Conservation (phyloP, 2,329 filamentous ascomycete species). For the Beauveria sp. region DNA sequence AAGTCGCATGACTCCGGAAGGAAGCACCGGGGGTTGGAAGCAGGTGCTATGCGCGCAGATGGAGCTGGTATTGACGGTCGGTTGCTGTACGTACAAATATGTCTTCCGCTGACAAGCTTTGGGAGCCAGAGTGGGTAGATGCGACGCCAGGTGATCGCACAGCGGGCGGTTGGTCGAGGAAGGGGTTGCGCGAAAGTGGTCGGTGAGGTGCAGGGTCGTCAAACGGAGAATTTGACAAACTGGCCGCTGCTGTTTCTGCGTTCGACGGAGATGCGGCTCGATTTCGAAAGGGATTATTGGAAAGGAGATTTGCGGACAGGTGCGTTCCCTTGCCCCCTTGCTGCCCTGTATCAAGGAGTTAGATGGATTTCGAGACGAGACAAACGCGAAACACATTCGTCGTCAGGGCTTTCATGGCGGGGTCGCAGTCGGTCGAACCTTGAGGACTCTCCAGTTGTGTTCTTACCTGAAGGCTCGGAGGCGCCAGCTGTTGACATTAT, state of each 20-base stretch:
- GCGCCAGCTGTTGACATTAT: slow-evolving; percentile 2
- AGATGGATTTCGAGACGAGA: not conserved
- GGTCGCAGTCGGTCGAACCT: not conserved
- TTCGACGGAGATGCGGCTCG: slow-evolving; percentile 54
- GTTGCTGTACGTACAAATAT: slow-evolving; percentile 60
- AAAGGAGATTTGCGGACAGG: slow-evolving; percentile 51
- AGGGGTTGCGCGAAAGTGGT: slow-evolving; percentile 67
- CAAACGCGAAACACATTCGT: slow-evolving; percentile 2
- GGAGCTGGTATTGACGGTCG: slow-evolving; percentile 6
- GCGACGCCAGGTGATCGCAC: slow-evolving; percentile 40
- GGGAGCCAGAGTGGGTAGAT: slow-evolving; percentile 38
- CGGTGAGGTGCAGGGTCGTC: slow-evolving; percentile 48
- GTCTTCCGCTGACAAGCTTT: slow-evolving; percentile 54
- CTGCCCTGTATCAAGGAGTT: slow-evolving; percentile 2
- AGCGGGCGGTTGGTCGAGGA: slow-evolving; percentile 51
- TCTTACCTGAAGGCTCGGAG: slow-evolving; percentile 6
- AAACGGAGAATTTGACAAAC: slow-evolving; percentile 47
- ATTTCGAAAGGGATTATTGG: slow-evolving; percentile 77
- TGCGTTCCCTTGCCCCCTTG: slow-evolving; percentile 8
- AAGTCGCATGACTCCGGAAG: not conserved
- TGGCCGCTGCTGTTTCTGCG: slow-evolving; percentile 18
- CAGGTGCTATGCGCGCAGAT: not conserved
- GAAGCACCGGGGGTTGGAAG: not conserved
- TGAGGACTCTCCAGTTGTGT: not conserved
- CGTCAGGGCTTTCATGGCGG: slow-evolving; percentile 1